These are phyloP conservation scores for Diplodia scrobiculata DNA, from an alignment of 2,329 filamentous ascomycete genomes.

Conservation along the genomic window DNA sequence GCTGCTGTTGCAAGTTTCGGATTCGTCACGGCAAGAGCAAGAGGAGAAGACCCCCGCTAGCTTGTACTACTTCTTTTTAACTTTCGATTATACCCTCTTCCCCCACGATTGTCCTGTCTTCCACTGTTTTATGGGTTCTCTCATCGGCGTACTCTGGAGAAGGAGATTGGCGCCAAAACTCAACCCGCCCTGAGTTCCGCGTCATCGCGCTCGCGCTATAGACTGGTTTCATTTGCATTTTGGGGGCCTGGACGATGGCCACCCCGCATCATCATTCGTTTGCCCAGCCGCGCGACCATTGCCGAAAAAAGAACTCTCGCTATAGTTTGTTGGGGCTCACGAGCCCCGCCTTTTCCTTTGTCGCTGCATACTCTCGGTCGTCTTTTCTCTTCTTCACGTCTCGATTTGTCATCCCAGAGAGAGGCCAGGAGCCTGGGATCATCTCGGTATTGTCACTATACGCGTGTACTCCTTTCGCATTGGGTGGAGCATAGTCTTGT, in stretches of 20 bases:
- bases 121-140: slow-evolving; percentile 20
- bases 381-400: slow-evolving; percentile 10
- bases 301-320: slow-evolving; percentile 20
- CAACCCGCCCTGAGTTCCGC: slow-evolving; percentile 11
- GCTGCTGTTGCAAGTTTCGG: slow-evolving; percentile 23
- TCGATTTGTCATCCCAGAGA: slow-evolving; percentile 2
- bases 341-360: slow-evolving; percentile 3
- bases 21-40: slow-evolving; percentile 21
- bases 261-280: slow-evolving; percentile 17
- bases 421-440: slow-evolving; percentile 4
- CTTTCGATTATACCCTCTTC: slow-evolving; percentile 27
- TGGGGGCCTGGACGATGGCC: slow-evolving; percentile 2
- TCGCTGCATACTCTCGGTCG: not conserved
- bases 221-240: slow-evolving; percentile 13
- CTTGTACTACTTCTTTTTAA: slow-evolving; percentile 22
- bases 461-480: slow-evolving; percentile 20
- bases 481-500: slow-evolving; percentile 21
- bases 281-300: not conserved
- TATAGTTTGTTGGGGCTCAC: not conserved
- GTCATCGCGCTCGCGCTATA: slow-evolving; percentile 17
- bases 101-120: slow-evolving; percentile 19
- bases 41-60: slow-evolving; percentile 25
- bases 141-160: slow-evolving; percentile 19
- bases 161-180: slow-evolving; percentile 17
- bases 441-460: slow-evolving; percentile 24